A percentile compares a stretch with the other conserved stretches of the same genome.
These are phyloP conservation scores for Mycosphaerelloides madeirae DNA, from an alignment of 2,329 filamentous ascomycete genomes.

Conservation along the genomic window DNA sequence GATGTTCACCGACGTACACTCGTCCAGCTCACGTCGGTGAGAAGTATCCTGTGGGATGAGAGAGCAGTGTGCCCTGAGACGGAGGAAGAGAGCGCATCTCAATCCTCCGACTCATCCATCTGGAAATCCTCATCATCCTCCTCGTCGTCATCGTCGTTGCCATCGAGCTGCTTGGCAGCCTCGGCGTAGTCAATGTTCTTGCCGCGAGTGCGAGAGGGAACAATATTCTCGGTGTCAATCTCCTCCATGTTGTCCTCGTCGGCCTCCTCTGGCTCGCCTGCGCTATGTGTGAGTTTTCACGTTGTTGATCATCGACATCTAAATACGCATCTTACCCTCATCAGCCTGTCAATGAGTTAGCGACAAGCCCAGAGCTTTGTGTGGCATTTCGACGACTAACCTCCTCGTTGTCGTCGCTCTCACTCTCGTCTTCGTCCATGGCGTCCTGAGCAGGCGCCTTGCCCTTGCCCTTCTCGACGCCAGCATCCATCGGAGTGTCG, in stretches of 20 bases:
- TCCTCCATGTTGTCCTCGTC: constrained; percentile 82
- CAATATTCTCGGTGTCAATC: constrained; percentile 86
- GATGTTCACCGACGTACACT: too few species aligned
- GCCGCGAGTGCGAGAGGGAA: constrained; percentile 78
- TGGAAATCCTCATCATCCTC: constrained; percentile 65
- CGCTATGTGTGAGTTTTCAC: constrained; percentile 2
- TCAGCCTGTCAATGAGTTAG: background rate
- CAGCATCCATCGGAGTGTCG: constrained; percentile 38
- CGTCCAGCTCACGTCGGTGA: too few species aligned
- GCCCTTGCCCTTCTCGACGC: constrained; percentile 74
- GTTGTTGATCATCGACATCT: background rate
- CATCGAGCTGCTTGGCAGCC: constrained; percentile 72
- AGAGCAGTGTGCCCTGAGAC: too few species aligned
- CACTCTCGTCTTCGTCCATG: constrained; percentile 29
- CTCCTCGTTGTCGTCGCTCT: constrained; percentile 46
- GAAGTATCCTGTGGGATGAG: too few species aligned
- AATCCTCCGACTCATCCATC: constrained; percentile 49
- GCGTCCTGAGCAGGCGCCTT: constrained; percentile 65
- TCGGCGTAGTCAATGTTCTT: constrained; percentile 90
- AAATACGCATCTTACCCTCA: background rate
- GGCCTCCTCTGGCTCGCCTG: constrained; percentile 58
- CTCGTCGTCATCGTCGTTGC: constrained; percentile 73
- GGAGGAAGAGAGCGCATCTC: background rate
- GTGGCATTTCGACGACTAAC: background rate
- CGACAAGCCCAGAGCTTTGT: background rate